Percentiles rank a stretch among this genome's conserved stretches.
Evolutionary conservation across 1,139 yeast species (phyloP).

Genomic region (Nakaseomyces sp.): DNA sequence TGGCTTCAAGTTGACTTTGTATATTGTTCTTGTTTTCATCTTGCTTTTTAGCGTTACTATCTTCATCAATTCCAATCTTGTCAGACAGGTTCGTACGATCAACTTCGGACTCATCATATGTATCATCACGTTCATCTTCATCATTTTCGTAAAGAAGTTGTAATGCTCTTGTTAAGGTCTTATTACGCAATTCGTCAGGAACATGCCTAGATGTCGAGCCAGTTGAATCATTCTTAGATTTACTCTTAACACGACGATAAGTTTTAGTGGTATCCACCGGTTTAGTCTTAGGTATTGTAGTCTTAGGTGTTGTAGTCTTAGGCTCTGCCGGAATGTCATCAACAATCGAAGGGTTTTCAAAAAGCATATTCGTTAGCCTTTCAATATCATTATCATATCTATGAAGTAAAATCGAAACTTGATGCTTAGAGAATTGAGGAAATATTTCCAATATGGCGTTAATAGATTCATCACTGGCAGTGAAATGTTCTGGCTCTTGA

Average conservation of each 20-base stretch:
- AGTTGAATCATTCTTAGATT: constrained; percentile 14
- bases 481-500: neutral
- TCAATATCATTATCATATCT: constrained; percentile 49
- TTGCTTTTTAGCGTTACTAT: constrained; percentile 10
- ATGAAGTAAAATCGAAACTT: constrained; percentile 41
- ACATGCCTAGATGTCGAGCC: constrained; percentile 27
- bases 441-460: constrained; percentile 45
- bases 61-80: constrained; percentile 9
- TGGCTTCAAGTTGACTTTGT: constrained; percentile 27
- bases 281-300: neutral
- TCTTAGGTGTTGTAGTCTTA: constrained; percentile 4
- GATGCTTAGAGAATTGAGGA: constrained; percentile 43
- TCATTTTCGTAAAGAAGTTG: constrained; percentile 59
- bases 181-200: constrained; percentile 43
- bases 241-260: constrained; percentile 4
- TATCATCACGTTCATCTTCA: constrained; percentile 61
- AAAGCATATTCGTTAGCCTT: constrained; percentile 45
- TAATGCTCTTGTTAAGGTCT: constrained; percentile 56
- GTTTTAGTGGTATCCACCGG: neutral
- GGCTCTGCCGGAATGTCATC: constrained; percentile 16
- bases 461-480: constrained; percentile 33
- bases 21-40: constrained; percentile 13
- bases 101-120: constrained; percentile 66
- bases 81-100: constrained; percentile 13
- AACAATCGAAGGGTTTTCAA: constrained; percentile 40